These are phyloP conservation scores for Pilaira anomala DNA, from an alignment of 192 early-diverging fungal species.

Conservation along the genomic window DNA sequence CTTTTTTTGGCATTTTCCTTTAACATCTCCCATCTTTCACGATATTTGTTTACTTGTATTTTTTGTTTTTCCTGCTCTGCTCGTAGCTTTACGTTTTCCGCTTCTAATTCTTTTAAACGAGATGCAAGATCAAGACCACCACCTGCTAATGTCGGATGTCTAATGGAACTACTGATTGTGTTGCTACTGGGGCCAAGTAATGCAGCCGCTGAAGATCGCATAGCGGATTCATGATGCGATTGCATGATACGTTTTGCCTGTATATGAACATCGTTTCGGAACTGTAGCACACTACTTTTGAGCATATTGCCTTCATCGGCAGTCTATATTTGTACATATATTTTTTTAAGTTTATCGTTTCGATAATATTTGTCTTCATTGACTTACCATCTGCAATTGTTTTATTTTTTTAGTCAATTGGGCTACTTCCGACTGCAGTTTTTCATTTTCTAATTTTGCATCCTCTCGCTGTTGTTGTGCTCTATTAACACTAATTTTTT, in stretches of 20 bases:
- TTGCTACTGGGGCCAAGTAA: neutral
- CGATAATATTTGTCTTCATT: neutral
- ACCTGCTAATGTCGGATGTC: neutral
- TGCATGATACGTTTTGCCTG: conserved; percentile 53
- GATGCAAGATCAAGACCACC: conserved; percentile 3
- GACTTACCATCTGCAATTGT: conserved; percentile 53
- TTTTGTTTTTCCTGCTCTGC: conserved; percentile 53
- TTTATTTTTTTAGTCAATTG: conserved; percentile 52
- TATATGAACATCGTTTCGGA: conserved; percentile 61
- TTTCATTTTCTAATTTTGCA: conserved; percentile 15
- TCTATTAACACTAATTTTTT: too few relatives aligned
- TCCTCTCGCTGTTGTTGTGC: neutral
- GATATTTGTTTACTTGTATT: conserved; percentile 61
- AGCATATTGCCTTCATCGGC: conserved; percentile 63
- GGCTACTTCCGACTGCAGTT: conserved; percentile 40
- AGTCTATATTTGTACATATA: conserved; percentile 37
- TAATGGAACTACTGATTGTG: neutral
- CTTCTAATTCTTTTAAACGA: conserved; percentile 57
- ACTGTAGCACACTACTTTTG: conserved; percentile 64
- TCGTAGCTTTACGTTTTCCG: conserved; percentile 48
- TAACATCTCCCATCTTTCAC: conserved; percentile 74
- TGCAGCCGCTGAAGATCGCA: conserved; percentile 24
- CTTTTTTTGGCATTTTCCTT: conserved; percentile 70
- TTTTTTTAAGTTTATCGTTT: too few relatives aligned
- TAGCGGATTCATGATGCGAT: conserved; percentile 36